Evolutionary conservation across 768 basidiomycete genomes (phyloP).

Genomic region (Lactarius hengduanensis): DNA sequence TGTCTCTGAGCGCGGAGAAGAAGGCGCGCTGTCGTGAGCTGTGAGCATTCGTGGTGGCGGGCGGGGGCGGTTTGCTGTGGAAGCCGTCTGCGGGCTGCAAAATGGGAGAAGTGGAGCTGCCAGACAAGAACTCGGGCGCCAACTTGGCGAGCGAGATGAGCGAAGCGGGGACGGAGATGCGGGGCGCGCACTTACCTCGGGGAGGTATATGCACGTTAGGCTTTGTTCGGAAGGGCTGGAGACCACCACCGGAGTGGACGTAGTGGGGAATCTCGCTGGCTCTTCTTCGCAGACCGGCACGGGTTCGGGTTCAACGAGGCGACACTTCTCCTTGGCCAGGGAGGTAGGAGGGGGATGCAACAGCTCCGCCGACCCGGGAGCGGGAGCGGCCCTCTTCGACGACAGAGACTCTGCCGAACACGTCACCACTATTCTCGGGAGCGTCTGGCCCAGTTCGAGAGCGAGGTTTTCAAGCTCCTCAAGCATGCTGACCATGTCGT

Average conservation of each 20-base stretch:
- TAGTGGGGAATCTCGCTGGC: neutral
- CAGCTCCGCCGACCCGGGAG: slow-evolving; percentile 6
- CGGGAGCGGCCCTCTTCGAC: neutral
- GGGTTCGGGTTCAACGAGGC: neutral
- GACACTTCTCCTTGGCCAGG: slow-evolving; percentile 12
- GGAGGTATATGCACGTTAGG: slow-evolving; percentile 25
- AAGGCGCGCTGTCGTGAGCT: slow-evolving; percentile 23
- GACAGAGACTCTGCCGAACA: slow-evolving; percentile 23
- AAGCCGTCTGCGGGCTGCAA: slow-evolving; percentile 23
- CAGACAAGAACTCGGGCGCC: slow-evolving; percentile 25
- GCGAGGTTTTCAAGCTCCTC: slow-evolving; percentile 28
- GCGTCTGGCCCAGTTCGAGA: slow-evolving; percentile 20
- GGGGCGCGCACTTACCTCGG: slow-evolving; percentile 8
- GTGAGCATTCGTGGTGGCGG: neutral
- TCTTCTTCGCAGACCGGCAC: slow-evolving; percentile 3
- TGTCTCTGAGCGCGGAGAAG: slow-evolving; percentile 19
- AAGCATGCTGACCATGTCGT: slow-evolving; percentile 27
- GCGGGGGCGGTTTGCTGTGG: slow-evolving; percentile 21
- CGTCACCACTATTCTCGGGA: slow-evolving; percentile 28
- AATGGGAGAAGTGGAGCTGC: slow-evolving; percentile 26
- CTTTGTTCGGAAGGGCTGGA: slow-evolving; percentile 20
- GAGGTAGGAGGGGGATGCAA: slow-evolving; percentile 16
- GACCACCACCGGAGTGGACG: neutral
- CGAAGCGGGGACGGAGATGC: neutral
- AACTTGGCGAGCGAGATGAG: slow-evolving; percentile 8